Evolutionary conservation across 1,284 basidiomycete species (phyloP), one percentile per base, ranked within the genome.

Genomic region (Austroboletus niveus): DNA sequence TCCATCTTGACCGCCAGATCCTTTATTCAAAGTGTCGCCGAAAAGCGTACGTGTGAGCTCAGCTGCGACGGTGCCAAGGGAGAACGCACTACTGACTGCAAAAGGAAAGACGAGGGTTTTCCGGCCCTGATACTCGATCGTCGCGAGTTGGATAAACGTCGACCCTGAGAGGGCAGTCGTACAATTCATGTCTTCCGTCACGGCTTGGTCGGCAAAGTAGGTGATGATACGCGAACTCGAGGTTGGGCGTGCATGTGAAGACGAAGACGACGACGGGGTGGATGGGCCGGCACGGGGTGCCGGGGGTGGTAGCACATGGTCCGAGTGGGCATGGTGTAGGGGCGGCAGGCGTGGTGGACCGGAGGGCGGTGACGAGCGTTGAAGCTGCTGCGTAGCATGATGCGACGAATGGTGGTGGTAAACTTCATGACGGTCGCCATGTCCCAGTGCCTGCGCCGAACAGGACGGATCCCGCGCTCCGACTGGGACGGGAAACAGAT

Each of bases 81-180:
- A n/a, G 48, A 59, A 51, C 20, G 42, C 27, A 45, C 35, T 8
- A 75, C 81, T 55, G 56, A 87, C 87, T 31, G 86, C 74, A 64
- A 89, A 89, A 31, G 85, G 83, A 58, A 89, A 90, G 53, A 89
- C 75, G n/a, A 88, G 66, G 1, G 76, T 72, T 53, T 79, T 82
- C 51, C 72, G 74, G 5, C 84, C 83, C 47, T 78, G 73, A 60
- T 82, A 77, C 47, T 86, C 82, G 15, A 87, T 75, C 30, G 72
- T 70, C 17, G 76, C 72, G 0, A 82, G 80, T 51, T 85, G 82
- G 9, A 84, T 79, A 58, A 87, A 85, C 0, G 82, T 85, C 1
- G 80, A 76, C 0, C 85, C 85, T 2, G 83, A 83, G 3, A 88
- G 70, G 1, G 78, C 69, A 1, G 69, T 64, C 0, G 85, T 87